Conservation (phyloP, 306 rosid genomes). For the Fragaria vesca region DNA sequence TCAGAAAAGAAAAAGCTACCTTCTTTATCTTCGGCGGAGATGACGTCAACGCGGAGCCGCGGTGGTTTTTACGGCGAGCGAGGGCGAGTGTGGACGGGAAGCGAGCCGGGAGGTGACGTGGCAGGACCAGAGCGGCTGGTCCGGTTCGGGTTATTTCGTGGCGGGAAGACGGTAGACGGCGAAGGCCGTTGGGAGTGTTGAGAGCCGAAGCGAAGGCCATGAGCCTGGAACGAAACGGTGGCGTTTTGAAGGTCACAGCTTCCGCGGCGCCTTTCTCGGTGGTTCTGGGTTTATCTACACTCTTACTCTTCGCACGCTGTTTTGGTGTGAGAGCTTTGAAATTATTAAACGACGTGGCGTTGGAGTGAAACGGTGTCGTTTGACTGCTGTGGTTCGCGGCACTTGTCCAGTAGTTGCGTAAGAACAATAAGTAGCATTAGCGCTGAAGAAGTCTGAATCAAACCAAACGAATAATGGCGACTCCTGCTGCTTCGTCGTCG, state of each 20-base stretch:
- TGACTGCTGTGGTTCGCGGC: background rate
- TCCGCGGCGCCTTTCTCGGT: background rate
- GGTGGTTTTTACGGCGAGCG: slow-evolving; percentile 43
- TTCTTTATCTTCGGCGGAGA: slow-evolving; percentile 47
- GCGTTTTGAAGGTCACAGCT: background rate
- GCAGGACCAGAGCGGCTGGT: slow-evolving; percentile 24
- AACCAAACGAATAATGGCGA: slow-evolving; percentile 42
- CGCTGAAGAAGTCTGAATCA: background rate
- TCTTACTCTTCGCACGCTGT: background rate
- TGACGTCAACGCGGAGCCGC: slow-evolving; percentile 22
- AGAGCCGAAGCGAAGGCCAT: slow-evolving; percentile 44
- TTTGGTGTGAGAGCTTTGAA: background rate
- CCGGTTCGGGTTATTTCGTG: slow-evolving; percentile 19
- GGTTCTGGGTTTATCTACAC: background rate
- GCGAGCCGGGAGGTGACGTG: slow-evolving; percentile 45
- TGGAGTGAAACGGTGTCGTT: background rate
- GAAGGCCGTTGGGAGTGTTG: slow-evolving; percentile 35
- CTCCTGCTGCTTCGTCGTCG: slow-evolving; percentile 25
- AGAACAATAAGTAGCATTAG: background rate
- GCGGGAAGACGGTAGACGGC: slow-evolving; percentile 29
- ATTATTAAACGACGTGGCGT: background rate
- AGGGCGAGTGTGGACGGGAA: slow-evolving; percentile 28
- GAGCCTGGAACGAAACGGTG: background rate
- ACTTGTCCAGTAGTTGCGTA: background rate
- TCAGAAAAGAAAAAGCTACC: slow-evolving; percentile 28